phyloP scores from a whole-genome alignment of 768 basidiomycete genomes.

The Serendipita sp. region DNA sequence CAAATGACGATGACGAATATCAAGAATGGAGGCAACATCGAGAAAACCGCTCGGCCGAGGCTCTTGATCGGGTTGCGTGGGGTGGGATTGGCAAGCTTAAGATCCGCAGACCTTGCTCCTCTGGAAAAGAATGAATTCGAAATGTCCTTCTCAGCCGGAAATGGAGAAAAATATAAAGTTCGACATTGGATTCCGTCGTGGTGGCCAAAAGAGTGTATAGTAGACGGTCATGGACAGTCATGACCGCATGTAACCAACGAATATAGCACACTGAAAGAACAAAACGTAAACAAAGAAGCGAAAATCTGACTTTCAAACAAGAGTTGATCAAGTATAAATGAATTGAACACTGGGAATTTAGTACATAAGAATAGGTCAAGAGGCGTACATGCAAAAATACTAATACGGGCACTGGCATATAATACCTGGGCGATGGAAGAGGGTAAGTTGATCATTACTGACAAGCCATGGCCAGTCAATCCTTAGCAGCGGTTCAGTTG shows the following conservation, averaged over 20 bases:
- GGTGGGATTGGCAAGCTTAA: background rate
- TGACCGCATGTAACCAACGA: background rate
- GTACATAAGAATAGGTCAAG: background rate
- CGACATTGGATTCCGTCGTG: background rate
- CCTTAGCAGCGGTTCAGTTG: background rate
- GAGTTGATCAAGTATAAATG: background rate
- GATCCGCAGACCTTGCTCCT: background rate
- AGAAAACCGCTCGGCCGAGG: background rate
- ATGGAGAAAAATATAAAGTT: background rate
- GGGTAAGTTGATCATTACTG: constrained; percentile 1
- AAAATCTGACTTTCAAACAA: background rate
- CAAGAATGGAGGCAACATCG: background rate
- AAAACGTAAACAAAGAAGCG: too few species aligned
- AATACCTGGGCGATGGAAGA: background rate
- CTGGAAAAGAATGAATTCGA: background rate
- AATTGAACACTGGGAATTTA: background rate
- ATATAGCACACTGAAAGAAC: too few species aligned
- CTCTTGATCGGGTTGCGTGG: background rate
- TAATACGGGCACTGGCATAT: background rate
- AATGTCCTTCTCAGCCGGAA: background rate
- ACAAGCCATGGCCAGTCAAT: constrained; percentile 4
- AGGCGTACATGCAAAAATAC: background rate
- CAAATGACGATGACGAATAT: background rate
- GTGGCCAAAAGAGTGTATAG: background rate
- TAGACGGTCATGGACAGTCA: background rate